These are phyloP conservation scores for Thielaviopsis punctulata DNA, from an alignment of 2,329 filamentous ascomycete genomes.

Conservation along the genomic window DNA sequence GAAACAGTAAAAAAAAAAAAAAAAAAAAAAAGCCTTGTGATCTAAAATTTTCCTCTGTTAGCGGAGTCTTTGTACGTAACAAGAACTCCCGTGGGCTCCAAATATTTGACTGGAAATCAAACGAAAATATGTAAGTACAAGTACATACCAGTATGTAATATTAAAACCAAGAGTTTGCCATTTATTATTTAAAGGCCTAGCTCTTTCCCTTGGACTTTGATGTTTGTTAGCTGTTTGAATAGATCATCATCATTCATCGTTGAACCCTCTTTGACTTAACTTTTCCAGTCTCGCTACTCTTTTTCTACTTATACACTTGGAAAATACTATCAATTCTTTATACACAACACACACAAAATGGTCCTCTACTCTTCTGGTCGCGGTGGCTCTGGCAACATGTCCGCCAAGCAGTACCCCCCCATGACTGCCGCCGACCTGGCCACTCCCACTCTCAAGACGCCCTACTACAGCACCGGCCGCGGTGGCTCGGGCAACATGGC, in stretches of 20 bases:
- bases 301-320: too few relatives aligned
- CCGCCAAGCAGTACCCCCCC: slow-evolving; percentile 32
- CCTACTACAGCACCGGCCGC: slow-evolving; percentile 77
- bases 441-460: slow-evolving; percentile 67
- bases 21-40: neutral
- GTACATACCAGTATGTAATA: too few relatives aligned
- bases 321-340: neutral
- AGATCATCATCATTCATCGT: neutral
- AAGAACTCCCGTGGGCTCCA: too few relatives aligned
- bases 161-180: too few relatives aligned
- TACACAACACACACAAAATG: slow-evolving; percentile 3
- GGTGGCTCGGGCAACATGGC: slow-evolving; percentile 84
- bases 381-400: slow-evolving; percentile 64
- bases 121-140: too few relatives aligned
- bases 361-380: slow-evolving; percentile 43
- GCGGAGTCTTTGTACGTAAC: neutral
- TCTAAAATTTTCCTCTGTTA: neutral
- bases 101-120: too few relatives aligned
- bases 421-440: slow-evolving; percentile 47
- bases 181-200: neutral
- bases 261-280: too few relatives aligned
- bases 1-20: neutral
- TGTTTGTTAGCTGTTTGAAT: neutral
- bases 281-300: neutral
- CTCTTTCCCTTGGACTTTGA: neutral